Evolutionary conservation across 2,329 filamentous ascomycete genomes (phyloP), one percentile per base, ranked within the genome.

Genomic region (Alternaria gansuensis): DNA sequence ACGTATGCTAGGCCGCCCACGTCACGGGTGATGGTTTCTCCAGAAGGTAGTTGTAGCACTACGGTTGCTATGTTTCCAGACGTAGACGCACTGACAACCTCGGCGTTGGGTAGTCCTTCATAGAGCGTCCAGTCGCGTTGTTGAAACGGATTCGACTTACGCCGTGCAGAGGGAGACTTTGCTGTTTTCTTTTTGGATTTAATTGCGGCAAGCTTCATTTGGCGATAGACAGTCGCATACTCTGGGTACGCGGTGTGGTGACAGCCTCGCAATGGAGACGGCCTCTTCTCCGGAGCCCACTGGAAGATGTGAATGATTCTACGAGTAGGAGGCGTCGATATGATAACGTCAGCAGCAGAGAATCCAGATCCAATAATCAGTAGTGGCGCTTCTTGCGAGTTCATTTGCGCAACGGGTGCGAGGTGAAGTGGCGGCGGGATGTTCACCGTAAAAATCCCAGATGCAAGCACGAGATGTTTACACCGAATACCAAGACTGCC

Each of bases 231-330:
- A 8, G 82, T 80, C 0, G 86, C 85, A 67, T 88, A 88, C 61
- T 88, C 86, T 0, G 86, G 85, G 66, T 88, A 88, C 29, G 85
- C 85, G 43, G 84, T 82, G 45, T 85, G 82, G 66, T 88, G 86
- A 58, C 86, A 88, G 36, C 82, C 81, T 21, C 83, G 82, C 11
- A 88, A 73, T 2, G 85, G 86, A 0, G 84, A 87, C 0, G 85
- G 84, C 17, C 80, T 79, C 5, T 77, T 79, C 8, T 85, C 79
- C 0, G 85, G 83, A n/a, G 81, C 79, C 86, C 86, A 88, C 69
- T 84, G 84, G 71, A 83, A 88, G 51, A 87, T 70, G 65, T 88
- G 86, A n/a, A 88, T 73, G 41, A 88, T 82, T 52, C 80, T 83
- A 45, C 82, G 82, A n/a, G 75, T 67, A 13, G 77, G 71, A 28